A percentile compares a stretch with the other conserved stretches of the same genome.
phyloP scores from a whole-genome alignment of 2,329 filamentous ascomycete genomes.

The Sclerotinia subarctica region DNA sequence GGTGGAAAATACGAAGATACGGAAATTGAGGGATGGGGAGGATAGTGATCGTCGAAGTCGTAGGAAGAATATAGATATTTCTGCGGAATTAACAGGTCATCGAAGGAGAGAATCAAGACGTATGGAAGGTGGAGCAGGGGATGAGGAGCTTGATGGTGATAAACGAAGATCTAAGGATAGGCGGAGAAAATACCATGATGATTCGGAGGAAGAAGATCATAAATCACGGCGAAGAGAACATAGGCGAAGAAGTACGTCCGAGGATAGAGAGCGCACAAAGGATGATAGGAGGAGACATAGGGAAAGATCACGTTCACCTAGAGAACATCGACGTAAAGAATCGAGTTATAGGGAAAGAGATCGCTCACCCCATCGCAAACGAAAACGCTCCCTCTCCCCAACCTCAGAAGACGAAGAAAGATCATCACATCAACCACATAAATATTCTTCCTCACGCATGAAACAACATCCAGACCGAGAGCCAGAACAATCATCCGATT shows the following conservation, averaged over 20 bases:
- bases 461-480: conserved; percentile 17
- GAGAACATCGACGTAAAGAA: conserved; percentile 31
- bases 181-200: conserved; percentile 15
- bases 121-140: neutral
- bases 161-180: neutral
- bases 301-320: conserved; percentile 31
- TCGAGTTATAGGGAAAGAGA: conserved; percentile 36
- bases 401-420: neutral
- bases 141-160: conserved; percentile 12
- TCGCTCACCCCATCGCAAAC: conserved; percentile 29
- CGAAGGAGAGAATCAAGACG: conserved; percentile 17
- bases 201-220: conserved; percentile 18
- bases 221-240: conserved; percentile 24
- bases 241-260: conserved; percentile 38
- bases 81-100: conserved; percentile 10
- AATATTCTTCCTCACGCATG: conserved; percentile 17
- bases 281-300: conserved; percentile 26
- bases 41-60: conserved; percentile 18
- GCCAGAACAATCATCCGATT: conserved; percentile 44
- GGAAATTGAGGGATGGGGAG: conserved; percentile 7
- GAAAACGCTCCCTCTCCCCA: conserved; percentile 22
- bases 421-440: neutral
- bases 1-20: conserved; percentile 6
- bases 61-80: conserved; percentile 8
- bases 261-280: conserved; percentile 23